These are phyloP conservation scores for Coemansia sp. DNA, from an alignment of 192 early-diverging fungal genomes.

Conservation along the genomic window DNA sequence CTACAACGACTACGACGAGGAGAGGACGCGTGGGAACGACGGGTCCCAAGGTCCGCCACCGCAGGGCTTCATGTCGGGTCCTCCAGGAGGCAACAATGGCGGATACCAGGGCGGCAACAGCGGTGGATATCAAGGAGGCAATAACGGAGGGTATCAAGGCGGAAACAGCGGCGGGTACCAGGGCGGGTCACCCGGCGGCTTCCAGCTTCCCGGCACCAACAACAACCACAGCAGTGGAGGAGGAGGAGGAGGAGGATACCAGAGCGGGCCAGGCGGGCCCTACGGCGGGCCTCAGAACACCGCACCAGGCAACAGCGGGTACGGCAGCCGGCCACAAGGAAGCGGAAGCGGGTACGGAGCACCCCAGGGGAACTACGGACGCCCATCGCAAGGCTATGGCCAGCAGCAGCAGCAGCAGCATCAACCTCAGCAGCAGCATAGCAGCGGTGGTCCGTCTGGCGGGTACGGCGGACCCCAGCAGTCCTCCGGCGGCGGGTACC, in stretches of 20 bases:
- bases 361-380: background rate
- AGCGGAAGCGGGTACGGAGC: background rate
- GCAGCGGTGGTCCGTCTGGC: background rate
- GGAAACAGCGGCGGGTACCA: background rate
- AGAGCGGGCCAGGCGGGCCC: no score
- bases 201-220: background rate
- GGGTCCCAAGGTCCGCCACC: background rate
- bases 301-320: background rate
- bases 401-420: slow-evolving; percentile 2
- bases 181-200: background rate
- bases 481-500: background rate
- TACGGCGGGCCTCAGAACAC: no score
- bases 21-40: slow-evolving; percentile 8
- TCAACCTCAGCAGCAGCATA: background rate
- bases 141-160: background rate
- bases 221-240: no score
- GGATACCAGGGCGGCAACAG: background rate
- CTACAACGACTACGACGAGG: slow-evolving; percentile 9
- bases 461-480: background rate
- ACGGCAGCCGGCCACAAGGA: background rate
- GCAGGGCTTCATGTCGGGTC: background rate
- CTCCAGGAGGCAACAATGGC: background rate
- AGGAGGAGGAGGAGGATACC: no score
- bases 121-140: background rate
- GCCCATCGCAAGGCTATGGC: background rate